Conservation (phyloP, 2,329 filamentous ascomycete genomes). For the Dactylonectria macrodidyma region DNA sequence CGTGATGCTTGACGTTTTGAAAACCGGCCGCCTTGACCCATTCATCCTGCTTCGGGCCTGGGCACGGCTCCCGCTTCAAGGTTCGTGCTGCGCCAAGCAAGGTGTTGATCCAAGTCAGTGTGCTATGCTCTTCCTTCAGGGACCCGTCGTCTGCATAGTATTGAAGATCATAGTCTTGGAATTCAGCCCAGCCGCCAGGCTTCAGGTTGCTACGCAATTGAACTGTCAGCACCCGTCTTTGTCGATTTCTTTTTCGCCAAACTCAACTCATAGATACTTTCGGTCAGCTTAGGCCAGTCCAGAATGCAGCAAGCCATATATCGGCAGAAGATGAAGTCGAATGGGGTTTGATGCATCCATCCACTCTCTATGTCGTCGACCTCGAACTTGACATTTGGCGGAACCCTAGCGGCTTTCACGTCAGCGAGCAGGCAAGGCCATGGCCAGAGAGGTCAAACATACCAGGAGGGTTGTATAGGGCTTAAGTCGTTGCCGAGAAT, state of each 20-base stretch:
- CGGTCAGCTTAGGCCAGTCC: slow-evolving; percentile 49
- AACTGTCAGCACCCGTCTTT: neutral
- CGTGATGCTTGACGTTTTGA: slow-evolving; percentile 48
- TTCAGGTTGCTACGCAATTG: slow-evolving; percentile 42
- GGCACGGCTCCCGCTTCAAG: slow-evolving; percentile 42
- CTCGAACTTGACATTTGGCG: slow-evolving; percentile 54
- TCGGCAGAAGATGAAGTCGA: slow-evolving; percentile 55
- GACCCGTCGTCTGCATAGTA: slow-evolving; percentile 49
- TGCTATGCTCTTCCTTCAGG: slow-evolving; percentile 40
- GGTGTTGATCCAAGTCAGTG: slow-evolving; percentile 39
- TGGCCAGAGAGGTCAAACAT: neutral
- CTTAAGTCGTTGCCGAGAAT: slow-evolving; percentile 51
- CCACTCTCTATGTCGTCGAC: slow-evolving; percentile 54
- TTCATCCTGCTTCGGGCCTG: slow-evolving; percentile 44
- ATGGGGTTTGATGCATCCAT: slow-evolving; percentile 49
- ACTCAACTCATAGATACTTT: slow-evolving; percentile 40
- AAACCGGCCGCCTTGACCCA: slow-evolving; percentile 56
- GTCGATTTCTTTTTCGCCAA: too few relatives aligned
- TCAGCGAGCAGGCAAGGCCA: neutral
- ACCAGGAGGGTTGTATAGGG: slow-evolving; percentile 50
- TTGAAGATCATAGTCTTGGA: slow-evolving; percentile 48
- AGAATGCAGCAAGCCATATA: slow-evolving; percentile 51
- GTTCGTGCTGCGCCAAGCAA: slow-evolving; percentile 36
- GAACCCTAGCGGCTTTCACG: slow-evolving; percentile 36
- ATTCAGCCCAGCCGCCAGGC: slow-evolving; percentile 55